Evolutionary conservation across 2,329 filamentous ascomycete genomes (phyloP).

Genomic region (Phyllosticta ampelicida): DNA sequence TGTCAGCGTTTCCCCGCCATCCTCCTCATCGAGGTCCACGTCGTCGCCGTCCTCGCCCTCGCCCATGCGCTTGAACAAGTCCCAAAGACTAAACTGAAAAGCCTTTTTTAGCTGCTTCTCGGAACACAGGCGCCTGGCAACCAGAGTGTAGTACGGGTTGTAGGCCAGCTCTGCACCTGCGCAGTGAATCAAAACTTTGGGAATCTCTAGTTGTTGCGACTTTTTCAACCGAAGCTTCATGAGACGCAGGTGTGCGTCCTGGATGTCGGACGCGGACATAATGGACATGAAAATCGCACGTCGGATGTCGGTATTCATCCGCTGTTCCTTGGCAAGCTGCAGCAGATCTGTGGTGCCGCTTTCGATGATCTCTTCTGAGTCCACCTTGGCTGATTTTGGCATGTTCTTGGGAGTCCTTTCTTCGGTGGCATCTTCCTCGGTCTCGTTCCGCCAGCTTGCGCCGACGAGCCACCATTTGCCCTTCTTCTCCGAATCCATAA

Average conservation of each 20-base stretch:
- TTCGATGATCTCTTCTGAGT: constrained; percentile 14
- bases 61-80: constrained; percentile 74
- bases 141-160: constrained; percentile 86
- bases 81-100: constrained; percentile 81
- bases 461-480: constrained; percentile 99
- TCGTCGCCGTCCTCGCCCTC: constrained; percentile 57
- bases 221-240: constrained; percentile 76
- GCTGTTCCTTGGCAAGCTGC: constrained; percentile 65
- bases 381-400: not conserved
- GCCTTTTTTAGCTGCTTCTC: constrained; percentile 69
- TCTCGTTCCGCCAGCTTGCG: constrained; percentile 62
- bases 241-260: constrained; percentile 72
- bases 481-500: constrained; percentile 70
- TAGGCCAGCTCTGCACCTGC: constrained; percentile 72
- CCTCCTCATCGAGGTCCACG: constrained; percentile 43
- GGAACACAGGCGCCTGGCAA: constrained; percentile 66
- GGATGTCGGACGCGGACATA: constrained; percentile 72
- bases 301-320: constrained; percentile 78
- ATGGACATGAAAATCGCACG: constrained; percentile 89
- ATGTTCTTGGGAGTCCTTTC: constrained; percentile 23
- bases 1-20: constrained; percentile 38
- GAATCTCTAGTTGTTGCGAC: constrained; percentile 75
- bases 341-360: constrained; percentile 49
- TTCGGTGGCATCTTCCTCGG: constrained; percentile 23
- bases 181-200: constrained; percentile 79